Base-by-base conservation (phyloP, 768 basidiomycete species). In the Amanita phalloides region DNA sequence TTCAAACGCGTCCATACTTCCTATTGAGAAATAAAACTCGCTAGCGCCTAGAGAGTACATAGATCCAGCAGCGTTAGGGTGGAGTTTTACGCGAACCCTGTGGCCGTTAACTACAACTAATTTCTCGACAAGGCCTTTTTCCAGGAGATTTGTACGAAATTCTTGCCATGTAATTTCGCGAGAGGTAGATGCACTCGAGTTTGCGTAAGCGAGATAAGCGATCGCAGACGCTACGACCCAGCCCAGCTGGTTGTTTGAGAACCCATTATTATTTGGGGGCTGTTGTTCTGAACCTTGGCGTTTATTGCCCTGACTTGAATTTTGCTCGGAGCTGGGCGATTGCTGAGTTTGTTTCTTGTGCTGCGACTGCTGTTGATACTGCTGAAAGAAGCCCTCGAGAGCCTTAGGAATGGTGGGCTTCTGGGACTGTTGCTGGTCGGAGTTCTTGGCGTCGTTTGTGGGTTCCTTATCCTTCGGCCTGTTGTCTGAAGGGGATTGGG, bases 91-190 rank as follows among this genome's bases (percentile, higher is more conserved):
- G 52, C 94, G 88, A 51, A 98, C 95, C 62, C 79, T 86, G 55
- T 80, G 79, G 26, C 90, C 81, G 66, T 97, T 98, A 63, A 97
- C 78, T 54, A 98, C 95, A 49, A 82, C 78, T 53, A 98, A 82
- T 61, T 84, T 92, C 58, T 97, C 93, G 35, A 99, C 95, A 49
- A 97, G 79, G 39, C 92, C 95, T 64, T 94, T 93, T 68, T 95
- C 87, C 43, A 99, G 84, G 74, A 99, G 91, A 8, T 92, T 91
- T 42, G 90, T 94, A 48, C 93, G 83, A 73, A 99, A 99, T 68
- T 98, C 96, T 69, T 97, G 94, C 95, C 96, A 99, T 56, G 96
- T 99, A 58, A 99, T 98, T 70, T 99, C 96, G 54, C 87, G 81
- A 1, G 86, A 80, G 23, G 71, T 68, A 3, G 76, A 69, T 0